Evolutionary conservation across 345 rosid species (phyloP), one percentile per base, ranked within the genome.

Genomic region (Cardamine resedifolia): DNA sequence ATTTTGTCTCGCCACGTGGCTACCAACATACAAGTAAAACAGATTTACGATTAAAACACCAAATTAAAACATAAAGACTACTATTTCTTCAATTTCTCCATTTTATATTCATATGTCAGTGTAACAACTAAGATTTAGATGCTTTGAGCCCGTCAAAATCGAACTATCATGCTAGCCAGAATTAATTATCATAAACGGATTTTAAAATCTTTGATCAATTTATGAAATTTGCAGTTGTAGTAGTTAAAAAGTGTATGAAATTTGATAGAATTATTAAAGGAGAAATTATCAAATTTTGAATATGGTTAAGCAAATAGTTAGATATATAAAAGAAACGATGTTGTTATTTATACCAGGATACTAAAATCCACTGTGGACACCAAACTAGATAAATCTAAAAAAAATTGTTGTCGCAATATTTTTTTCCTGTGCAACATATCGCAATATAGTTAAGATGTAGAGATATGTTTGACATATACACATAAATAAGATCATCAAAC

Each of bases 21-120:
- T 71, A 23, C 68, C 60, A 31, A 50, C 23, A 14, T 38, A 47
- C 58, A 45, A 16, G 48, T 23, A 49, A 57, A 58, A 18, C 27
- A 49, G 45, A 39, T 39, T 39, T 38, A 38, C 44, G n/a, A n/a
- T n/a, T n/a, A n/a, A n/a, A n/a, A n/a, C n/a, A n/a, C n/a, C n/a
- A n/a, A n/a, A n/a, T n/a, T n/a, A n/a, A n/a, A n/a, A n/a, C n/a
- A n/a, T n/a, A n/a, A n/a, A n/a, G n/a, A n/a, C n/a, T n/a, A n/a
- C n/a, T n/a, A n/a, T n/a, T n/a, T n/a, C n/a, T n/a, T n/a, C n/a
- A n/a, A n/a, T n/a, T n/a, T n/a, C n/a, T n/a, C n/a, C n/a, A n/a
- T n/a, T n/a, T n/a, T n/a, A n/a, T n/a, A n/a, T n/a, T n/a, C n/a
- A n/a, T n/a, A n/a, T n/a, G n/a, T n/a, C n/a, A n/a, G n/a, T n/a